Conservation (phyloP, 2,329 filamentous ascomycete genomes). For the Penicillium concentricum region DNA sequence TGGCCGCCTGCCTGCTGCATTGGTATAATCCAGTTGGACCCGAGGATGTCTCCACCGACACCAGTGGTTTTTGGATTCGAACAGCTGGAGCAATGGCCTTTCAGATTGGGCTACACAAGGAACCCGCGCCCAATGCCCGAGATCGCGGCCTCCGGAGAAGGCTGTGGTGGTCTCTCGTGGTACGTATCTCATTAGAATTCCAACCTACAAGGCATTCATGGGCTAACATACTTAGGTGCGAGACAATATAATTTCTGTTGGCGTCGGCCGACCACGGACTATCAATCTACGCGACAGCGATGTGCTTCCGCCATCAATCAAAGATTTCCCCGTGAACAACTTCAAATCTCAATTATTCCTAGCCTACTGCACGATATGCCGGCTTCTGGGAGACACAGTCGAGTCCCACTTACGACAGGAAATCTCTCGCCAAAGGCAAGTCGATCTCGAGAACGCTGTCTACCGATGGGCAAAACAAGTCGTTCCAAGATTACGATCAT, state of each 20-base stretch:
- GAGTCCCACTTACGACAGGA: slow-evolving; percentile 38
- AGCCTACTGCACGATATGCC: slow-evolving; percentile 41
- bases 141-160: slow-evolving; percentile 41
- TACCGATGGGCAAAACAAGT: slow-evolving; percentile 43
- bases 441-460: slow-evolving; percentile 39
- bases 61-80: slow-evolving; percentile 45
- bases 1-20: slow-evolving; percentile 40
- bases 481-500: slow-evolving; percentile 22
- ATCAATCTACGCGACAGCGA: slow-evolving; percentile 44
- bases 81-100: slow-evolving; percentile 44
- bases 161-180: slow-evolving; percentile 48
- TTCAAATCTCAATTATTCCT: slow-evolving; percentile 36
- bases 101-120: slow-evolving; percentile 45
- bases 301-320: slow-evolving; percentile 36
- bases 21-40: slow-evolving; percentile 48
- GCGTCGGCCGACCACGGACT: slow-evolving; percentile 42
- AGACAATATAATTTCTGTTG: slow-evolving; percentile 43
- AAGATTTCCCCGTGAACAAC: slow-evolving; percentile 36
- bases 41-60: slow-evolving; percentile 41
- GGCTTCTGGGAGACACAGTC: slow-evolving; percentile 43
- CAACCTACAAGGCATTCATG: not conserved
- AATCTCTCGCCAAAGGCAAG: slow-evolving; percentile 31
- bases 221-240: slow-evolving; percentile 26
- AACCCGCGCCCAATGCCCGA: slow-evolving; percentile 34
- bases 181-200: slow-evolving; percentile 17